Evolutionary conservation across 2,329 filamentous ascomycete genomes (phyloP), one percentile per base, ranked within the genome.

Genomic region (Tolypocladium ophioglossoides): DNA sequence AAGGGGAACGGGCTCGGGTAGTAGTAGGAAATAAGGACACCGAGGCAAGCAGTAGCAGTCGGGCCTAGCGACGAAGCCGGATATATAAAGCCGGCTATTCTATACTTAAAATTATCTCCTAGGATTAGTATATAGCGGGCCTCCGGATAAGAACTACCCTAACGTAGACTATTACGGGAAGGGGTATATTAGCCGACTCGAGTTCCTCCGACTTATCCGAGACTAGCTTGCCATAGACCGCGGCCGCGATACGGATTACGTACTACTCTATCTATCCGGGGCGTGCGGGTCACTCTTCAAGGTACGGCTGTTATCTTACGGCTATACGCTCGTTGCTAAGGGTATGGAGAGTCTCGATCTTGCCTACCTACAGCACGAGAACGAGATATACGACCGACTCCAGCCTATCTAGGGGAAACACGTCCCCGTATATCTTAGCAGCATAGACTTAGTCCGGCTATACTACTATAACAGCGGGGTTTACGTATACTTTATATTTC

Each of bases 301-400:
- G 58, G 39, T 74, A 7, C 55, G 66, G 9, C 58, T 74, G 1
- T 63, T 64, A 2, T 62, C 63, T 2, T 53, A 68, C 37, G 65
- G 69, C 46, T 74, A 74, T 50, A 72, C 66, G 44, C 60, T 73
- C 22, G 63, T 74, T 2, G 69, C 69, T 16, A 74, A 74, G 58
- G 70, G 68, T 5, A 61, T 73, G 16, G 63, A 72, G 58, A 39
- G 24, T 0, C 11, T 52, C 6, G 50, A 69, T 50, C 32, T 54
- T 1, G 22, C 3, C 6, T 51, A 52, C 34, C 57, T 73, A 3
- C 58, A 53, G 20, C 56, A 70, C 50, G 63, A 73, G 52, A 60
- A 64, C 9, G 30, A 62, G 9, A 55, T 72, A 0, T 73, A 74
- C 54, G 44, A 62, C 50, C 54, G 54, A n/a, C 53, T 72, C 10